These are phyloP conservation scores for Boletus rufocinnamomeus DNA, from an alignment of 768 basidiomycete species.

Conservation along the genomic window DNA sequence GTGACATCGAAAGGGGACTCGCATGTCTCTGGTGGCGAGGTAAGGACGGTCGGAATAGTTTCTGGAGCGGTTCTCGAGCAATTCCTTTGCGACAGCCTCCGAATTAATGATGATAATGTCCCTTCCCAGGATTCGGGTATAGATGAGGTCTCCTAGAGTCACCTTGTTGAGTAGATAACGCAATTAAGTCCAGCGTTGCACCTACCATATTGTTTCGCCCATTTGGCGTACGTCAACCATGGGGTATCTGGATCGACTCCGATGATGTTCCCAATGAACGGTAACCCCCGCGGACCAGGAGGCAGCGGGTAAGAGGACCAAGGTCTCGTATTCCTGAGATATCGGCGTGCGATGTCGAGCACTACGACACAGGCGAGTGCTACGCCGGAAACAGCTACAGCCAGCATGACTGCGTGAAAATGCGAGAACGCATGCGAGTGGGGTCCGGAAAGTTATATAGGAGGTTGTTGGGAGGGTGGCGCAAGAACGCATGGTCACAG, in stretches of 20 bases:
- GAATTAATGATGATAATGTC: conserved; percentile 50
- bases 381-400: conserved; percentile 4
- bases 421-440: not conserved
- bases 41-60: conserved; percentile 55
- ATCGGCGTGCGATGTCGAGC: conserved; percentile 10
- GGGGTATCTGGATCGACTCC: conserved; percentile 34
- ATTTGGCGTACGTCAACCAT: conserved; percentile 41
- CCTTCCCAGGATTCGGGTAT: conserved; percentile 47
- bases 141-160: conserved; percentile 46
- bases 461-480: not conserved
- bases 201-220: conserved; percentile 40
- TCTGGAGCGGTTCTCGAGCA: conserved; percentile 48
- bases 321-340: conserved; percentile 4
- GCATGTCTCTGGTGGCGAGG: conserved; percentile 20
- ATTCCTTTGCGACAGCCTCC: conserved; percentile 41
- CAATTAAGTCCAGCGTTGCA: not conserved
- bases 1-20: not conserved
- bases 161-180: conserved; percentile 1
- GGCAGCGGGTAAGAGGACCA: conserved; percentile 26
- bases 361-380: conserved; percentile 9
- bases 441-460: not conserved
- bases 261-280: conserved; percentile 41
- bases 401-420: conserved; percentile 8
- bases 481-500: not conserved
- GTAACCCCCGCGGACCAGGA: conserved; percentile 41